These are phyloP conservation scores for Acmispon strigosus DNA, from an alignment of 306 rosid species.

Conservation along the genomic window DNA sequence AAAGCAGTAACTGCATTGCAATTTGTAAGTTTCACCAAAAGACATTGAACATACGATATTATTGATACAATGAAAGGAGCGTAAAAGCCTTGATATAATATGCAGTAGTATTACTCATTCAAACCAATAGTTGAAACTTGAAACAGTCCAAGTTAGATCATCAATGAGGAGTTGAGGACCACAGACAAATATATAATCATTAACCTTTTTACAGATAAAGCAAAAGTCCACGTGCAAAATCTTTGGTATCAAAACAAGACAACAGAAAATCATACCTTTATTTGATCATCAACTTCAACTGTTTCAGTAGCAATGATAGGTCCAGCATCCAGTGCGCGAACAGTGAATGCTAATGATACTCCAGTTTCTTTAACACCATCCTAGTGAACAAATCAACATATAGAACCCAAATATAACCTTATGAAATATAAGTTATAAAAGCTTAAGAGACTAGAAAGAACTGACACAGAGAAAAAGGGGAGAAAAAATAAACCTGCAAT, in stretches of 20 bases:
- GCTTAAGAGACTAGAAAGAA: not conserved
- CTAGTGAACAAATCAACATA: slow-evolving; percentile 28
- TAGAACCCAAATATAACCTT: not conserved
- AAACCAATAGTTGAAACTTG: not conserved
- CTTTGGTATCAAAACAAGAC: not conserved
- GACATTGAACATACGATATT: not conserved
- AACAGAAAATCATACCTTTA: slow-evolving; percentile 43
- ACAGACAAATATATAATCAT: not conserved
- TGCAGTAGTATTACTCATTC: slow-evolving; percentile 4
- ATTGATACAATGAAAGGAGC: not conserved
- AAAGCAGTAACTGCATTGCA: not conserved
- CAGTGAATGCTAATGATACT: slow-evolving; percentile 87
- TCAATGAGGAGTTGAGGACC: not conserved
- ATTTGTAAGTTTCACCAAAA: slow-evolving; percentile 1
- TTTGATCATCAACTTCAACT: slow-evolving; percentile 56
- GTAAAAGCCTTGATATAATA: not conserved
- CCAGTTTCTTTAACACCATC: slow-evolving; percentile 88
- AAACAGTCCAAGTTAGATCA: not conserved
- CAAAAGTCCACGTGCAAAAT: not conserved
- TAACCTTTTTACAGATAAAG: not conserved
- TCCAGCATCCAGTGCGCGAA: slow-evolving; percentile 88
- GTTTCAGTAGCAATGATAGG: slow-evolving; percentile 67
- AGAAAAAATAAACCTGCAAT: slow-evolving; percentile 68
- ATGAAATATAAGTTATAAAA: not conserved
- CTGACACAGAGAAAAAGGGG: not conserved